These are phyloP conservation scores for Calocybe indica DNA, from an alignment of 768 basidiomycete species.

Conservation along the genomic window DNA sequence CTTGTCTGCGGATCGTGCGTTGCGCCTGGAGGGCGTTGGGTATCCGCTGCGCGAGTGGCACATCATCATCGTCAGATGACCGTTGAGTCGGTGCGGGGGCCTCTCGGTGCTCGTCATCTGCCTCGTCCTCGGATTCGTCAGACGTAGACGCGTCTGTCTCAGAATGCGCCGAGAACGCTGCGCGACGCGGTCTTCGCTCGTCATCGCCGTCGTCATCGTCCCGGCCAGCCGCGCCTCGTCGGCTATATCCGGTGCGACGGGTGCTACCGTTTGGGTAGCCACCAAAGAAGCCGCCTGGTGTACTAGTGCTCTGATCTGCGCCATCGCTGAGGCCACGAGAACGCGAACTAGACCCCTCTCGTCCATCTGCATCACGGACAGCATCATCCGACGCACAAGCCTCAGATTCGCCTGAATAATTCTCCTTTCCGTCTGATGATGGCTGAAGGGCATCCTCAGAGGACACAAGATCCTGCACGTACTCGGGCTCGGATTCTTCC, in stretches of 20 bases:
- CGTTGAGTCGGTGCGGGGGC: constrained; percentile 11
- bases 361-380: constrained; percentile 4
- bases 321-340: not conserved
- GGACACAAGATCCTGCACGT: constrained; percentile 3
- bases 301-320: too few relatives aligned
- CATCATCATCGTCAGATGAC: constrained; percentile 61
- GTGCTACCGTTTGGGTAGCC: too few relatives aligned
- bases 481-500: too few relatives aligned
- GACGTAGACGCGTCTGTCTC: constrained; percentile 28
- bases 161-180: constrained; percentile 26
- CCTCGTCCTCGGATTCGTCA: constrained; percentile 36
- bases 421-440: constrained; percentile 6
- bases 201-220: constrained; percentile 28
- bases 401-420: not conserved
- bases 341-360: constrained; percentile 16
- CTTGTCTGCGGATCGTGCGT: constrained; percentile 67
- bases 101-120: constrained; percentile 35
- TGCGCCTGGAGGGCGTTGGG: constrained; percentile 83
- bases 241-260: constrained; percentile 1
- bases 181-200: constrained; percentile 15
- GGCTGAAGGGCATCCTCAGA: constrained; percentile 39
- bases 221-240: constrained; percentile 29
- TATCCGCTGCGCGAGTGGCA: constrained; percentile 78
- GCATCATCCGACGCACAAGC: not conserved
- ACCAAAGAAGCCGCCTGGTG: too few relatives aligned